Evolutionary conservation across 2,329 filamentous ascomycete genomes (phyloP), one percentile per base, ranked within the genome.

Genomic region (Dactylellina leptospora): DNA sequence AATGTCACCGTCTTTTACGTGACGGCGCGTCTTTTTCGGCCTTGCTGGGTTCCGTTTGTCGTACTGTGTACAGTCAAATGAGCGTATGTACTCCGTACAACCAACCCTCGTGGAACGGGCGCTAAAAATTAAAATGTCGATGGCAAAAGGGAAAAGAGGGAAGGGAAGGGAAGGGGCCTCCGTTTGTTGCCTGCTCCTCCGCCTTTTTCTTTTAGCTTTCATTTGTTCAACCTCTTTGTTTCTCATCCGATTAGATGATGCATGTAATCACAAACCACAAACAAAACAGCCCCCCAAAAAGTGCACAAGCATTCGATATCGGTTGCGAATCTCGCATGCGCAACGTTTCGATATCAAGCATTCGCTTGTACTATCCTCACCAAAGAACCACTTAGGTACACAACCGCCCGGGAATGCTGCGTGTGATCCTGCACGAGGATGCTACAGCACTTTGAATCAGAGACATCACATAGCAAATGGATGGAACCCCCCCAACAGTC

Each of bases 81-180:
- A 4, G 11, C 13, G 13, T 10, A 50, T 30, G 47, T 30, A 48
- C 22, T 11, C 13, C 8, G n/a, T 10, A 38, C 18, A 36, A 33
- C 50, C 38, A 56, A 50, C 60, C 54, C 62, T 68, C 54, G 62
- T 68, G 62, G 62, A 60, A 53, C 64, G 64, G 64, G 64, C 64
- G 64, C 64, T 70, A 70, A 70, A 45, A 54, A 48, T 61, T 40
- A 59, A 55, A 62, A 64, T 55, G 56, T 55, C 50, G 50, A 56
- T 48, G 50, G 48, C 55, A 70, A 56, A 60, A 36, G 18, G 8
- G 27, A 36, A 44, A 54, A 40, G n/a, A n/a, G n/a, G 54, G 47
- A 42, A 69, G 28, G 23, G 53, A 54, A 60, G 36, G 45, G 38
- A 18, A n/a, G 23, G 28, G 44, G 5, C 27, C 45, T 42, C 42